Percentiles rank a stretch among this genome's conserved stretches.
Evolutionary conservation across 208 protist genomes (phyloP).

Genomic region (Crithidia thermophila): DNA sequence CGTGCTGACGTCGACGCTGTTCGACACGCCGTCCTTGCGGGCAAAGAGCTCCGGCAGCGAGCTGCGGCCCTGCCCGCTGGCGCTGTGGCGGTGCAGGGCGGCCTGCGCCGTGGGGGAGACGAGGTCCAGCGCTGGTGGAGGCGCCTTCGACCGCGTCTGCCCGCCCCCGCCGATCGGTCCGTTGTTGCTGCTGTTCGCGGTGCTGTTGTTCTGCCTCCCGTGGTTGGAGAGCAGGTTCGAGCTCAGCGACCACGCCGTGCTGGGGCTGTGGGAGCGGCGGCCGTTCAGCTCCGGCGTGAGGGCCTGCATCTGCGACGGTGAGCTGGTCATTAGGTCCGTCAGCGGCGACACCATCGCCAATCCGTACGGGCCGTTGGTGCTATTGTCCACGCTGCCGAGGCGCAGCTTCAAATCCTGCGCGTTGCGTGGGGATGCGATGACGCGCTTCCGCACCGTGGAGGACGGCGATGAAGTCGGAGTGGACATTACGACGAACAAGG

Average conservation of each 20-base stretch:
- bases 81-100: neutral
- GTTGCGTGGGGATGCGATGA: slow-evolving; percentile 23
- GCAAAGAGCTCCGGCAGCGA: slow-evolving; percentile 6
- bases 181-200: neutral
- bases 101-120: neutral
- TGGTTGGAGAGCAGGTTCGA: slow-evolving; percentile 10
- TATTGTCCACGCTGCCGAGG: slow-evolving; percentile 11
- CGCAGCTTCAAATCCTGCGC: slow-evolving; percentile 26
- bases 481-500: slow-evolving; percentile 3
- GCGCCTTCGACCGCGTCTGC: too few relatives aligned
- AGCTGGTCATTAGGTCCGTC: slow-evolving; percentile 15
- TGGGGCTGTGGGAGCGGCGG: neutral
- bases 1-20: slow-evolving; percentile 5
- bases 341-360: slow-evolving; percentile 23
- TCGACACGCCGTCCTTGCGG: neutral
- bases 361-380: neutral
- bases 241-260: slow-evolving; percentile 4
- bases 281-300: slow-evolving; percentile 11
- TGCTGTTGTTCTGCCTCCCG: neutral
- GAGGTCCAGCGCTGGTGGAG: slow-evolving; percentile 6
- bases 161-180: too few relatives aligned
- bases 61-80: neutral
- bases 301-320: slow-evolving; percentile 28
- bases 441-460: slow-evolving; percentile 16
- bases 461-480: slow-evolving; percentile 8